Conservation (phyloP, 2,329 filamentous ascomycete species). For the Clarireedia monteithiana region DNA sequence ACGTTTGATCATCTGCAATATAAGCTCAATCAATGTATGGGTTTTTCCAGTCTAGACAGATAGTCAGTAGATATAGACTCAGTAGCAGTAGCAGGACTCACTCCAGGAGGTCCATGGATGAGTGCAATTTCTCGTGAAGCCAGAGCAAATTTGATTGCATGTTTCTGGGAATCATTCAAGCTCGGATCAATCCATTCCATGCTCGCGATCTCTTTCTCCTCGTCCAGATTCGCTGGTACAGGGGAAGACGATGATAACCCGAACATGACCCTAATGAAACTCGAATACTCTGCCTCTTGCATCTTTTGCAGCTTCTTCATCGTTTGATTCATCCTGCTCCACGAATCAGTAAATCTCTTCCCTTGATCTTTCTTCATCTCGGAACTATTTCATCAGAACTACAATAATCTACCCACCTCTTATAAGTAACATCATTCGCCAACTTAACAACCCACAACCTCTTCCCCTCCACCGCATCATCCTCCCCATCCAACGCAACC, state of each 20-base stretch:
- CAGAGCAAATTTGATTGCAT: conserved; percentile 73
- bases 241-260: conserved; percentile 47
- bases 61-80: background rate
- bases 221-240: conserved; percentile 36
- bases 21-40: conserved; percentile 90
- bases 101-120: conserved; percentile 89
- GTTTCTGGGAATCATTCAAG: conserved; percentile 59
- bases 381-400: background rate
- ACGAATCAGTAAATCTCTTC: conserved; percentile 4
- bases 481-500: conserved; percentile 59
- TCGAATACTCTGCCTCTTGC: conserved; percentile 48
- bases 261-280: conserved; percentile 55
- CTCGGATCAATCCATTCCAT: conserved; percentile 54
- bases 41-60: conserved; percentile 74
- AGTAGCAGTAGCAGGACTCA: conserved; percentile 30
- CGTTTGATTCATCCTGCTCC: conserved; percentile 52
- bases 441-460: conserved; percentile 58
- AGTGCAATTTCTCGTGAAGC: conserved; percentile 74
- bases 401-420: conserved; percentile 23
- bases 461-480: conserved; percentile 29
- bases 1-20: conserved; percentile 76
- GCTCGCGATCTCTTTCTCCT: conserved; percentile 35
- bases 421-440: conserved; percentile 61
- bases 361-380: background rate
- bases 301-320: conserved; percentile 55